Evolutionary conservation across 2,329 filamentous ascomycete genomes (phyloP).

Genomic region (Aspergillus oerlinghausenensis): DNA sequence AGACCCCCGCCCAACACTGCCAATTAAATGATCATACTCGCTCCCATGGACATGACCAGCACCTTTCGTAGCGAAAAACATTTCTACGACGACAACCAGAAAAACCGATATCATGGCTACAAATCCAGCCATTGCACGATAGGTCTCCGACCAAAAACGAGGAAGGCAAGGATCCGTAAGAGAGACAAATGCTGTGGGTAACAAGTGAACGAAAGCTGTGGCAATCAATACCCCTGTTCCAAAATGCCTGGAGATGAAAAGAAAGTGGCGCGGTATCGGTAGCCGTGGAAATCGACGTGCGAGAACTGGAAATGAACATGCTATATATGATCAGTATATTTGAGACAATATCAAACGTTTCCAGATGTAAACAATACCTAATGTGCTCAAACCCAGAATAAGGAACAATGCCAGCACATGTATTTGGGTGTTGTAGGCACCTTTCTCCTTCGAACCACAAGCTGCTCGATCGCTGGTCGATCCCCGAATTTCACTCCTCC

Average conservation of each 20-base stretch:
- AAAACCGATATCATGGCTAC: constrained; percentile 80
- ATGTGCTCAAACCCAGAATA: constrained; percentile 53
- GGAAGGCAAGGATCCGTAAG: constrained; percentile 65
- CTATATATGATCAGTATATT: constrained; percentile 25
- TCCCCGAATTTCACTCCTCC: constrained; percentile 19
- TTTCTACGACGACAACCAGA: constrained; percentile 78
- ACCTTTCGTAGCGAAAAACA: constrained; percentile 73
- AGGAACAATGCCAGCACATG: constrained; percentile 66
- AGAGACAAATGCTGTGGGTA: constrained; percentile 59
- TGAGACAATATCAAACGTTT: background rate
- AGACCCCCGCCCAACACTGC: constrained; percentile 21
- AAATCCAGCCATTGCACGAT: constrained; percentile 72
- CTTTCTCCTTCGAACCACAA: constrained; percentile 34
- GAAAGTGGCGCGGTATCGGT: constrained; percentile 54
- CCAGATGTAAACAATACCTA: constrained; percentile 26
- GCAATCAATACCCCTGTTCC: constrained; percentile 55
- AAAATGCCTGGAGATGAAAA: constrained; percentile 58
- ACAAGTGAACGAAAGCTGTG: constrained; percentile 56
- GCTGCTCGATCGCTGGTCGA: constrained; percentile 19
- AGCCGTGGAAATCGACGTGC: constrained; percentile 57
- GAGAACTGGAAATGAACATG: constrained; percentile 59
- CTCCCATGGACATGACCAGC: constrained; percentile 55
- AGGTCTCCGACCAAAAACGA: constrained; percentile 72
- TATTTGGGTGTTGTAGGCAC: constrained; percentile 59
- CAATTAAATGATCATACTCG: constrained; percentile 47